phyloP scores from a whole-genome alignment of 2,329 filamentous ascomycete genomes.

The Paraphoma chrysanthemicola region DNA sequence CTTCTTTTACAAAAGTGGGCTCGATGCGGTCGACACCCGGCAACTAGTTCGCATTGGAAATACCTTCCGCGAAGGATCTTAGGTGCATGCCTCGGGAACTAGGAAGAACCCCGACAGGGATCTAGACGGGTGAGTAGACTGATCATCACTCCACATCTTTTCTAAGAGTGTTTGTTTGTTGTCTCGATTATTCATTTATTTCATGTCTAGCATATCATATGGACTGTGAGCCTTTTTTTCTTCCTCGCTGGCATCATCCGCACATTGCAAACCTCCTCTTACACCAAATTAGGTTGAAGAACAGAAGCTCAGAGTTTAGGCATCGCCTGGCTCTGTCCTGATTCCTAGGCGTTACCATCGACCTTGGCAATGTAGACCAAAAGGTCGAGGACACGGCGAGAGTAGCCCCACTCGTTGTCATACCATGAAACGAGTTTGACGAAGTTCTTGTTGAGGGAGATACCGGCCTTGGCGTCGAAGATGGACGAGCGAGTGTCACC shows the following conservation, averaged over 20 bases:
- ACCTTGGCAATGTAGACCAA: conserved; percentile 55
- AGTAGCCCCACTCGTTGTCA: conserved; percentile 99
- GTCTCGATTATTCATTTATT: conserved; percentile 32
- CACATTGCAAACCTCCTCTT: conserved; percentile 10
- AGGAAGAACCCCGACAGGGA: conserved; percentile 13
- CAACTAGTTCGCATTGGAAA: not conserved
- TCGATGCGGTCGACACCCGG: not conserved
- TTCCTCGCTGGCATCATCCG: conserved; percentile 13
- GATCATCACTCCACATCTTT: not conserved
- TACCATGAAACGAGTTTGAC: conserved; percentile 99
- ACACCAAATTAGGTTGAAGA: conserved; percentile 7
- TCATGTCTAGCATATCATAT: conserved; percentile 37
- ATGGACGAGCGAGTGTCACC: conserved; percentile 94
- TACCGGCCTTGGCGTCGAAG: conserved; percentile 99
- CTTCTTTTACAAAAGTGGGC: not conserved
- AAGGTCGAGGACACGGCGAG: conserved; percentile 72
- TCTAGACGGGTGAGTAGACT: conserved; percentile 13
- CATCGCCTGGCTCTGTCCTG: conserved; percentile 45
- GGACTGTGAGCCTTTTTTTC: conserved; percentile 20
- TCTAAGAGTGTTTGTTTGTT: conserved; percentile 12
- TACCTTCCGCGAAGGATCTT: not conserved
- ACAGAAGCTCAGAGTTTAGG: conserved; percentile 39
- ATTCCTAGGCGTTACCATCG: conserved; percentile 52
- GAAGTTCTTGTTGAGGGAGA: conserved; percentile 97
- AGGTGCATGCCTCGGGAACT: conserved; percentile 24